Base-by-base conservation (phyloP, 2,329 filamentous ascomycete species). In the Paramyrothecium roridum region DNA sequence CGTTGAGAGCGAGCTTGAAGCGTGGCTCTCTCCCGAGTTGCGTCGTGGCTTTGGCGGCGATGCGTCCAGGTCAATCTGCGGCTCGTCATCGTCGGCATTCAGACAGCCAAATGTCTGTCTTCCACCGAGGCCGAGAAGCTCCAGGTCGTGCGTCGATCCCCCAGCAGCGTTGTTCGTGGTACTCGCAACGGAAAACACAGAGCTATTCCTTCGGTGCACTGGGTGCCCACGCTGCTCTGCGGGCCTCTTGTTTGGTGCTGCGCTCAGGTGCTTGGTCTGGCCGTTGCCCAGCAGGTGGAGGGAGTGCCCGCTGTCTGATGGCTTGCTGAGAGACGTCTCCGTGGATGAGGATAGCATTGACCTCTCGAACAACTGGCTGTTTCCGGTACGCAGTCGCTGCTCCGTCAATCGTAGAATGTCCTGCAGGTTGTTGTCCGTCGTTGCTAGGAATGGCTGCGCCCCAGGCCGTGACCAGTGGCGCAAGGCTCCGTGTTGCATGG, bases 1-100 rank as follows among this genome's bases (percentile, higher is more conserved):
- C 0, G 82, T 85, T 3, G 82, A 85, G 6, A 85, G 69, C 2
- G 80, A 77, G 43, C 80, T 83, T 0, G 80, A 83, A 16, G 73
- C 68, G 10, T 79, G 72, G 57, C 78, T 82, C 3, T 73, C 70
- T 3, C 65, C 55, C 0, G 76, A 79, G 4, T 52, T 55, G n/a
- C 64, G 66, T 54, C 66, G 58, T 17, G 62, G 56, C 0, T 60
- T 60, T 2, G 45, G 55, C 21, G 59, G 52, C 21, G 54, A 54
- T 11, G 56, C 56, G 13, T 58, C 57, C n/a, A 43, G 37, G 12
- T 43, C 37, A 17, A 43, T 43, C n/a, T 63, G 52, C 48, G 63
- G 56, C 47, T 62, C 57, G 8, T 21, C 19, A 6, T 52, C 59
- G 54, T 55, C 58, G 34, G 48, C 56, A 13, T 6, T 43, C 4